Percentiles rank a stretch among this genome's conserved stretches.
These are phyloP conservation scores for Odonthalia washingtoniensis DNA, from an alignment of 31 red algal species.

Conservation along the genomic window DNA sequence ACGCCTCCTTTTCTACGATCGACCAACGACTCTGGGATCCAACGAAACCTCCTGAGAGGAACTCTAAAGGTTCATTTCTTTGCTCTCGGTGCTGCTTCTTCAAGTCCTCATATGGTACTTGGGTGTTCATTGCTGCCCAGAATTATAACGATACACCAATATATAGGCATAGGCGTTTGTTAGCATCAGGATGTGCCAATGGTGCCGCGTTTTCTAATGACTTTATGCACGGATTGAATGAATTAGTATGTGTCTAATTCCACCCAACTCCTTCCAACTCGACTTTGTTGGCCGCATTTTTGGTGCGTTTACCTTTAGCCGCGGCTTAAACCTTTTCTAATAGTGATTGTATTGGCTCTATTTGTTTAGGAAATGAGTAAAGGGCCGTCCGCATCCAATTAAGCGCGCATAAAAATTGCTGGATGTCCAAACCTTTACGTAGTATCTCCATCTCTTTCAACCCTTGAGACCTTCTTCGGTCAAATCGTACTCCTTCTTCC, in stretches of 20 bases:
- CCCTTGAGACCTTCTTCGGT: background rate
- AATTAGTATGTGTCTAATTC: background rate
- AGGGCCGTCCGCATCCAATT: slow-evolving; percentile 17
- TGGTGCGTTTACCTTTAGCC: slow-evolving; percentile 12
- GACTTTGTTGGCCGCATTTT: background rate
- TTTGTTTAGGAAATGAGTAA: background rate
- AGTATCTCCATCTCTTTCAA: background rate
- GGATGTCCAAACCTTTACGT: background rate
- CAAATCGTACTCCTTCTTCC: background rate
- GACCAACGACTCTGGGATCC: background rate
- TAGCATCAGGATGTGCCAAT: slow-evolving; percentile 10
- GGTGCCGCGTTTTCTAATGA: background rate
- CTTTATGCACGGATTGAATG: slow-evolving; percentile 11
- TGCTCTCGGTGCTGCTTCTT: background rate
- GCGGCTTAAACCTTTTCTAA: slow-evolving; percentile 11
- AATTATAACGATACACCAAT: slow-evolving; percentile 6
- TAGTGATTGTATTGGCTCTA: background rate
- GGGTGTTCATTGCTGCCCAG: slow-evolving; percentile 13
- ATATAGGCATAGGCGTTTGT: slow-evolving; percentile 23
- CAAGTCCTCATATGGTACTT: too few species aligned
- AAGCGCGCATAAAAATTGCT: slow-evolving; percentile 16
- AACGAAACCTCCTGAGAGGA: slow-evolving; percentile 31
- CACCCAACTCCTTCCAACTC: background rate
- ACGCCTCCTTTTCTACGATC: too few species aligned
- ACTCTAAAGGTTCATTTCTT: slow-evolving; percentile 1